phyloP scores from a whole-genome alignment of 768 basidiomycete species.

The Heimioporus sp. region DNA sequence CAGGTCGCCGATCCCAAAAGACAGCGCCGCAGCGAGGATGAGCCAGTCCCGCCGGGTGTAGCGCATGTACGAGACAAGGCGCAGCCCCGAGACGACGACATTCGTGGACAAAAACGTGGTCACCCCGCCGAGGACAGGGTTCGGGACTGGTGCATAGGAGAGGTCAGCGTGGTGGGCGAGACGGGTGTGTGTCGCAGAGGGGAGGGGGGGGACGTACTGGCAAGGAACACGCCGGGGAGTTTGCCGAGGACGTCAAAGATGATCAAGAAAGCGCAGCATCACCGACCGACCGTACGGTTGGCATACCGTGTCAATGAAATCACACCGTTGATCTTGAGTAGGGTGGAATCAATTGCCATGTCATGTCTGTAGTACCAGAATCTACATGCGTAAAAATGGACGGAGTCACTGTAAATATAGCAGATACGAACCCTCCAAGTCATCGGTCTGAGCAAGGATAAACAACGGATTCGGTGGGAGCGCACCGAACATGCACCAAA shows the following conservation, averaged over 20 bases:
- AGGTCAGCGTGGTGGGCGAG: too few species aligned
- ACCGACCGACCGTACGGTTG: constrained; percentile 72
- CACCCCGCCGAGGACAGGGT: constrained; percentile 79
- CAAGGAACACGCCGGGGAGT: constrained; percentile 78
- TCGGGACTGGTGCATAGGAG: constrained; percentile 48
- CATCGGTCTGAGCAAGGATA: constrained; percentile 53
- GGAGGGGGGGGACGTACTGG: constrained; percentile 41
- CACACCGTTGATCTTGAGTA: constrained; percentile 72
- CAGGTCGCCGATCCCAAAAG: constrained; percentile 71
- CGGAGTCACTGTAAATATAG: constrained; percentile 81
- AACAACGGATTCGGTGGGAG: not conserved
- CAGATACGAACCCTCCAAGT: constrained; percentile 78
- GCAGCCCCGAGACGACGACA: constrained; percentile 67
- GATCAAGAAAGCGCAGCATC: constrained; percentile 79
- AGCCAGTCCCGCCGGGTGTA: constrained; percentile 68
- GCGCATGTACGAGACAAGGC: constrained; percentile 58
- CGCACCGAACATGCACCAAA: constrained; percentile 39
- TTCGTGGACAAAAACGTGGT: constrained; percentile 85
- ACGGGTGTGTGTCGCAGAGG: too few species aligned
- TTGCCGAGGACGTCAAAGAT: constrained; percentile 81
- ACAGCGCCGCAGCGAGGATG: constrained; percentile 65
- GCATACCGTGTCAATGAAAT: constrained; percentile 88
- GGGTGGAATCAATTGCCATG: not conserved
- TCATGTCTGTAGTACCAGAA: not conserved
- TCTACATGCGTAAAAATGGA: constrained; percentile 70